Base-by-base conservation (phyloP, 2,329 filamentous ascomycete genomes). In the Hortaea sp. region DNA sequence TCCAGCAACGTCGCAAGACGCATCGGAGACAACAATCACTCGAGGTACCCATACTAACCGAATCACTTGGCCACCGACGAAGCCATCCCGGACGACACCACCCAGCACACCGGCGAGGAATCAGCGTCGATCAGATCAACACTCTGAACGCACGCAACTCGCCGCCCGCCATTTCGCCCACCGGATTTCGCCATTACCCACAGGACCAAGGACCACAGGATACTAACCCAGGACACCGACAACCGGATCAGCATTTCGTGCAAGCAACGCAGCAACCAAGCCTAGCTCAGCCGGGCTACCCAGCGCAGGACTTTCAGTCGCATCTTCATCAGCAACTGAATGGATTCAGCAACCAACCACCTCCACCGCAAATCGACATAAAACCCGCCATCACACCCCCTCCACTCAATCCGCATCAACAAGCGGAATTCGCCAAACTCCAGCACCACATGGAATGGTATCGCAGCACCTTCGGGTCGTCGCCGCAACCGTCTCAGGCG, bases 241-340 rank as follows among this genome's bases (percentile, higher is more conserved):
- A 71, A 70, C 72, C 76, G 83, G 87, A 73, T 77, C 85, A 89
- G 78, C 84, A 88, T 78, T 76, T 80, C 72, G 78, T 88, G 82
- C 84, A 83, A 83, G 85, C 86, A 85, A 78, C 84, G 81, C 87
- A 90, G 79, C 81, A 86, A 82, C 85, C 88, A 75, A 80, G 79
- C 78, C 77, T 81, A 77, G 78, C 79, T 78, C 81, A 85, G 80
- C 84, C 84, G 79, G 82, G 84, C 77, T 75, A 54, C 50, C 54
- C 56, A 45, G 49, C 57, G 48, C 55, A 66, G 52, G 60, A 66
- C 54, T 67, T 65, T 56, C 66, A 67, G 53, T 63, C 65, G 52
- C 66, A 64, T 58, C 65, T 70, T 69, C 67, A 78, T 78, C 62
- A 73, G 69, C 66, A 81, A 77, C 58, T 66, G 40, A 57, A 63